These are phyloP conservation scores for Usnea hakonensis DNA, from an alignment of 495 filamentous ascomycete species.

Conservation along the genomic window DNA sequence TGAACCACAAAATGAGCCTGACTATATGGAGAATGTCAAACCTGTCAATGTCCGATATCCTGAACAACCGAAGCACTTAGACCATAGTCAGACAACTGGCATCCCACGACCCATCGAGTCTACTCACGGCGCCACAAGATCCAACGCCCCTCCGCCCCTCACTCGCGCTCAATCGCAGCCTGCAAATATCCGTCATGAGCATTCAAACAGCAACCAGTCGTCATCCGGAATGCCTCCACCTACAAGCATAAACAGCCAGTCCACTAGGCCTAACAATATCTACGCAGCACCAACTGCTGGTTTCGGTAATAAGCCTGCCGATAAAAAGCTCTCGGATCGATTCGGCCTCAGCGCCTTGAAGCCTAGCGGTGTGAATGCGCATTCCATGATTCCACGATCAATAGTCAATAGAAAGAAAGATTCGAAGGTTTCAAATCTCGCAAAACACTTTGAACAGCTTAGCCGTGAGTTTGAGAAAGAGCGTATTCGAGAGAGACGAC, in stretches of 20 bases:
- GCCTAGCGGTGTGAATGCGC: conserved; percentile 47
- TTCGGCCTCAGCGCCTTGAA: conserved; percentile 55
- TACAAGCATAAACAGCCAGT: not conserved
- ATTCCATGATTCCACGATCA: conserved; percentile 85
- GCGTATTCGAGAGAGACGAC: conserved; percentile 72
- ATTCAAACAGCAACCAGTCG: conserved; percentile 18
- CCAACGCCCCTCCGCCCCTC: conserved; percentile 55
- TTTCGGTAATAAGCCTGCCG: conserved; percentile 41
- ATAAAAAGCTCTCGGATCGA: conserved; percentile 66
- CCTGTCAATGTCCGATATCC: not conserved
- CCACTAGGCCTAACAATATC: not conserved
- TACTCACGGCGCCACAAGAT: conserved; percentile 33
- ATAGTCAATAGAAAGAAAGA: conserved; percentile 57
- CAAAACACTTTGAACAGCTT: conserved; percentile 93
- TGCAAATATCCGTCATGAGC: conserved; percentile 33
- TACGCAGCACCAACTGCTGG: conserved; percentile 13
- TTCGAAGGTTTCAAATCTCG: conserved; percentile 74
- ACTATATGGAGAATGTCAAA: not conserved
- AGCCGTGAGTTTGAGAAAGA: conserved; percentile 97
- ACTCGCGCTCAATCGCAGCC: conserved; percentile 68
- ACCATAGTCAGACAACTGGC: conserved; percentile 30
- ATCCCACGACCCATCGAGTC: conserved; percentile 47
- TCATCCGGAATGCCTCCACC: not conserved
- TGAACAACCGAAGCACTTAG: not conserved
- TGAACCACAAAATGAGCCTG: not conserved